Percentiles rank a stretch among this genome's conserved stretches.
These are phyloP conservation scores for Colletotrichum viniferum DNA, from an alignment of 2,329 filamentous ascomycete genomes.

Conservation along the genomic window DNA sequence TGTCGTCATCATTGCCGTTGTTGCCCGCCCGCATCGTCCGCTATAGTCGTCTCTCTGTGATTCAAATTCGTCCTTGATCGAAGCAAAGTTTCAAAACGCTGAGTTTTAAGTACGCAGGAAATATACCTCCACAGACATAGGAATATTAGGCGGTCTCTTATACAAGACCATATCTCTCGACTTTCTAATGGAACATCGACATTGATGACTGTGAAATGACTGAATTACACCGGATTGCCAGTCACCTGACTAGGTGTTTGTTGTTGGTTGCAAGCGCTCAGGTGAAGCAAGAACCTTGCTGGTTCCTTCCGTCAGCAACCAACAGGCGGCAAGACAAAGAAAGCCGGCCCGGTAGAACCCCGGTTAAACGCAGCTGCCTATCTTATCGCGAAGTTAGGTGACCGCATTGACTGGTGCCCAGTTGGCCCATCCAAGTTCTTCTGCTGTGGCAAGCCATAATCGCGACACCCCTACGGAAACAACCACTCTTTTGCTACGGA, in stretches of 20 bases:
- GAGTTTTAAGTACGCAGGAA: rapidly evolving
- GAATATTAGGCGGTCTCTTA: background rate
- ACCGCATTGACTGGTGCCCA: slow-evolving; percentile 22
- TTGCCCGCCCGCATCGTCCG: background rate
- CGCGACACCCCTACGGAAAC: background rate
- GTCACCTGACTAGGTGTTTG: background rate
- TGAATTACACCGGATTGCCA: background rate
- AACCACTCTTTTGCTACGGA: background rate
- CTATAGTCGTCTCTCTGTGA: background rate
- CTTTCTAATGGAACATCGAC: background rate
- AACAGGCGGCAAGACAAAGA: background rate
- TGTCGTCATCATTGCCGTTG: background rate
- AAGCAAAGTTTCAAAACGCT: background rate
- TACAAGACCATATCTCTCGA: background rate
- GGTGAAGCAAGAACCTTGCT: background rate
- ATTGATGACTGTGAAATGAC: background rate
- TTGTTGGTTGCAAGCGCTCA: background rate
- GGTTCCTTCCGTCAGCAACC: background rate
- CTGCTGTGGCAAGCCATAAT: slow-evolving; percentile 13
- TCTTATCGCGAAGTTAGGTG: slow-evolving; percentile 20
- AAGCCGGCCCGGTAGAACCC: background rate
- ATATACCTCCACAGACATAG: background rate
- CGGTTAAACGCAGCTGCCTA: background rate
- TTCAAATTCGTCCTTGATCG: rapidly evolving
- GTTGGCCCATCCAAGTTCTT: slow-evolving; percentile 5